These are phyloP conservation scores for Dactylellina haptotyla DNA, from an alignment of 2,329 filamentous ascomycete genomes.

Conservation along the genomic window DNA sequence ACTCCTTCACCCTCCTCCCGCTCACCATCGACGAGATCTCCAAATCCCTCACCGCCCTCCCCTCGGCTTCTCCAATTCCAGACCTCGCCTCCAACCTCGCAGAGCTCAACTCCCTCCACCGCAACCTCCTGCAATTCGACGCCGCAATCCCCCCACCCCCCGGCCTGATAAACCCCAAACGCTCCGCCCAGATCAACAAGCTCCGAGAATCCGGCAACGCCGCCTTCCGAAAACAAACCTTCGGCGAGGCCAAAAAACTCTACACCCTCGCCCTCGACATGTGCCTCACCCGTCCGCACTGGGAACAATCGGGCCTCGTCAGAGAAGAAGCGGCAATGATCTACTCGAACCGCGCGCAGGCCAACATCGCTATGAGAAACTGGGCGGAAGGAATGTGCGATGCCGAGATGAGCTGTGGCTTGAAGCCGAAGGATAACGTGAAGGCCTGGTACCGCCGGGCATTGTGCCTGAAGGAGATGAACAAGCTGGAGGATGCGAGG, in stretches of 20 bases:
- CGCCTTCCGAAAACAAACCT: conserved; percentile 80
- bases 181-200: conserved; percentile 85
- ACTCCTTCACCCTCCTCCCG: conserved; percentile 83
- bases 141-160: conserved; percentile 80
- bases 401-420: conserved; percentile 86
- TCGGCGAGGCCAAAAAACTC: conserved; percentile 78
- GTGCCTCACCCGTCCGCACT: conserved; percentile 81
- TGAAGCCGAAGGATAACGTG: conserved; percentile 84
- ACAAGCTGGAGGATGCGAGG: conserved; percentile 80
- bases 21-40: conserved; percentile 82
- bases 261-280: conserved; percentile 91
- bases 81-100: conserved; percentile 73
- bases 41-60: conserved; percentile 73
- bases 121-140: conserved; percentile 73
- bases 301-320: conserved; percentile 86
- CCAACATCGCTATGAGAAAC: conserved; percentile 80
- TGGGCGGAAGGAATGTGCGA: conserved; percentile 91
- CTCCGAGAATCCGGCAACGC: conserved; percentile 87
- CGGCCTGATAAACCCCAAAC: conserved; percentile 90
- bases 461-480: conserved; percentile 90
- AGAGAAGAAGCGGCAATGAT: conserved; percentile 83
- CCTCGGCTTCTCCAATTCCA: conserved; percentile 61
- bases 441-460: conserved; percentile 95
- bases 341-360: conserved; percentile 88
- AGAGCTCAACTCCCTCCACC: conserved; percentile 81